Conservation (phyloP, 768 basidiomycete genomes). For the Punctularia strigosozonata region DNA sequence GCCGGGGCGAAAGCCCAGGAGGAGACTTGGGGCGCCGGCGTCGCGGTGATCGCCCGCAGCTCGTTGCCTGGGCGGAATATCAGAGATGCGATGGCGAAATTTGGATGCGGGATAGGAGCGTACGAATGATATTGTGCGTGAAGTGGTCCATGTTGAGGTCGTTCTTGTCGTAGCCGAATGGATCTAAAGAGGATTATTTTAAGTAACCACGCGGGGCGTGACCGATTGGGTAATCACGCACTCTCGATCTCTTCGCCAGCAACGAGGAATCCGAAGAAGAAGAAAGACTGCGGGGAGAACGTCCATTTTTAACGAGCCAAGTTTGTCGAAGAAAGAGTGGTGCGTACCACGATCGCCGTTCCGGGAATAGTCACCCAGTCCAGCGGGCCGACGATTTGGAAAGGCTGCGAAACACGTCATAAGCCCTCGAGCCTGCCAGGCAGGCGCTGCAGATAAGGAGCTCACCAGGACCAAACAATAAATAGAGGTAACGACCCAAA, state of each 20-base stretch:
- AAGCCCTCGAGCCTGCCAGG: too few relatives aligned
- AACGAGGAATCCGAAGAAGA: conserved; percentile 65
- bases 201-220: conserved; percentile 3
- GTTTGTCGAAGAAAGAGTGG: background rate
- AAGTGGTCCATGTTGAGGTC: conserved; percentile 67
- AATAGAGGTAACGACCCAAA: conserved; percentile 53
- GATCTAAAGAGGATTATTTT: conserved; percentile 21
- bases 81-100: conserved; percentile 2
- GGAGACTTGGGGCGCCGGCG: conserved; percentile 43
- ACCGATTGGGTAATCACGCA: conserved; percentile 19
- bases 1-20: conserved; percentile 49
- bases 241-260: conserved; percentile 71
- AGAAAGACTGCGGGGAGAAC: conserved; percentile 32
- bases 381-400: conserved; percentile 46
- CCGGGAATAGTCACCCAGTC: conserved; percentile 57
- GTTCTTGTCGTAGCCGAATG: conserved; percentile 62
- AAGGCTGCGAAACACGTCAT: conserved; percentile 36
- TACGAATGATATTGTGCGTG: conserved; percentile 57
- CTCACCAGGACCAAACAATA: conserved; percentile 51
- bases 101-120: conserved; percentile 7
- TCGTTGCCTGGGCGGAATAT: conserved; percentile 33
- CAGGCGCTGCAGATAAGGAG: conserved; percentile 1
- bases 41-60: conserved; percentile 49
- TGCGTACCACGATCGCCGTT: conserved; percentile 37
- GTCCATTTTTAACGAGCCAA: background rate